phyloP scores from a whole-genome alignment of 2,329 filamentous ascomycete species.

The Alternaria novae-zelandiae region DNA sequence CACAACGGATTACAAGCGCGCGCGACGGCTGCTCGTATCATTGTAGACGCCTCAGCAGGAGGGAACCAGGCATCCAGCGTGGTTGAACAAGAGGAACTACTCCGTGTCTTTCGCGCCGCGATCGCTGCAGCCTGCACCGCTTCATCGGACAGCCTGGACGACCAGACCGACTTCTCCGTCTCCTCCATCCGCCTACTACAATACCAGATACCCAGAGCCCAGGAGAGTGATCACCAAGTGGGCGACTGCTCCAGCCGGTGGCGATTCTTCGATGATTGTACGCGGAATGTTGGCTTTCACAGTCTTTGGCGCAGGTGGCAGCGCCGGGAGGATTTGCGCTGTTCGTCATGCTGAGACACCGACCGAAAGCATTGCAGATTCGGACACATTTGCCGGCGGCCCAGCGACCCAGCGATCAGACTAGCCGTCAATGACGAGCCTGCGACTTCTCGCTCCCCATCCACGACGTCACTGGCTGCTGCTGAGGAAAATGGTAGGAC shows the following conservation, averaged over 20 bases:
- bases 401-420: background rate
- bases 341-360: background rate
- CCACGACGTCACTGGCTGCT: background rate
- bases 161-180: too few species aligned
- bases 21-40: background rate
- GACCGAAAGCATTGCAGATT: fast-evolving
- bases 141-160: background rate
- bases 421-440: background rate
- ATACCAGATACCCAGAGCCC: background rate
- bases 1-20: too few species aligned
- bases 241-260: background rate
- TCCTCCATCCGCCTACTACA: too few species aligned
- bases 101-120: background rate
- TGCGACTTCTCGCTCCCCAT: background rate
- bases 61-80: background rate
- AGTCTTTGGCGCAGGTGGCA: background rate
- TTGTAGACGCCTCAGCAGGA: background rate
- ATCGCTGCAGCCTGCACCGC: background rate
- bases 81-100: background rate
- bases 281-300: background rate
- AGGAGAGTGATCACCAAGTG: background rate
- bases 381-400: background rate
- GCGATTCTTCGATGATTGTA: background rate
- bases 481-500: too few species aligned
- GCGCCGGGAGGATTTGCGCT: background rate